phyloP scores from a whole-genome alignment of 495 filamentous ascomycete genomes.

The Talaromyces wortmannii region DNA sequence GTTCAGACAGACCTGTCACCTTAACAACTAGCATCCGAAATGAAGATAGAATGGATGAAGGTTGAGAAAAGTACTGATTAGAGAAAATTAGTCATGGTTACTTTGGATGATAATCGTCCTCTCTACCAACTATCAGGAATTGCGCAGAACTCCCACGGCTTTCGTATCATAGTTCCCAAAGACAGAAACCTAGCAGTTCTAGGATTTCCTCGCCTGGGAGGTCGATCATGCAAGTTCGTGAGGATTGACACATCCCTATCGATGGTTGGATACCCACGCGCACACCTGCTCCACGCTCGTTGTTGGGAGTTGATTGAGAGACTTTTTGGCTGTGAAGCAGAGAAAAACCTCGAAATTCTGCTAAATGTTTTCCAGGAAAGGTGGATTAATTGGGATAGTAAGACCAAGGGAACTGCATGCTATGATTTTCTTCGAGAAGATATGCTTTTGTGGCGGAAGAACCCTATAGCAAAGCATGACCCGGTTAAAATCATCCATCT shows the following conservation, averaged over 20 bases:
- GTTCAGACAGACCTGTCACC: background rate
- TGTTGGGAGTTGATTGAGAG: slow-evolving; percentile 1
- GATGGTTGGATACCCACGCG: background rate
- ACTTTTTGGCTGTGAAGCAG: background rate
- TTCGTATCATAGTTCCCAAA: background rate
- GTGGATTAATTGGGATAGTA: background rate
- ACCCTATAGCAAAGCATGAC: background rate
- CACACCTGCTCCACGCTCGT: background rate
- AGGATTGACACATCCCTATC: background rate
- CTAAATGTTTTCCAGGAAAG: background rate
- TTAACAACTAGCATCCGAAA: background rate
- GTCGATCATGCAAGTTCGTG: background rate
- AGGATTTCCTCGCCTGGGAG: background rate
- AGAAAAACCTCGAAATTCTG: background rate
- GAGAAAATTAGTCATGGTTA: background rate
- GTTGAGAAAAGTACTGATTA: background rate
- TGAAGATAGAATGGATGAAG: background rate
- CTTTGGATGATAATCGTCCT: background rate
- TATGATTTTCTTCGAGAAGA: background rate
- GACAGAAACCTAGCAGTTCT: background rate
- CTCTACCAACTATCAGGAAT: background rate
- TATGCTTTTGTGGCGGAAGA: background rate
- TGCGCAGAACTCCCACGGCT: background rate
- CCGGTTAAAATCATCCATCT: background rate
- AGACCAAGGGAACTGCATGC: background rate